phyloP scores from a whole-genome alignment of 1,139 yeast genomes.

The Zygosaccharomyces pseudobailii region DNA sequence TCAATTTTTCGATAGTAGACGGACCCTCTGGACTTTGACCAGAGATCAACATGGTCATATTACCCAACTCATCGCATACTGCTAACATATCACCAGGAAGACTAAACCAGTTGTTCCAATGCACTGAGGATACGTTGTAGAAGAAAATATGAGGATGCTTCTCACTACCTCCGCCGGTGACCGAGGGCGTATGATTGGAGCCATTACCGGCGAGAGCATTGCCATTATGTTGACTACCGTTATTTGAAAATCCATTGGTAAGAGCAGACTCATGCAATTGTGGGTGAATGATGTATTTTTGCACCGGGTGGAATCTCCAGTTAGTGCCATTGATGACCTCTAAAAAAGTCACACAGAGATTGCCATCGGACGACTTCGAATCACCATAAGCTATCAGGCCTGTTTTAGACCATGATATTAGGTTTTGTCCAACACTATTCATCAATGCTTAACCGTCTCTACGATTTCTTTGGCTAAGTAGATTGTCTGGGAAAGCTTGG shows the following conservation, averaged over 20 bases:
- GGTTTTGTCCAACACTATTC: constrained; percentile 12
- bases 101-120: constrained; percentile 36
- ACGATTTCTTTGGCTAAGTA: background rate
- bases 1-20: constrained; percentile 32
- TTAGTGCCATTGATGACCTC: constrained; percentile 35
- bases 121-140: constrained; percentile 28
- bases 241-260: background rate
- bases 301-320: constrained; percentile 35
- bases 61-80: constrained; percentile 35
- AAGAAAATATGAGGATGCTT: constrained; percentile 23
- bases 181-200: constrained; percentile 8
- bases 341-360: constrained; percentile 32
- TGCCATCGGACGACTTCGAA: constrained; percentile 27
- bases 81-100: constrained; percentile 35
- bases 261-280: constrained; percentile 26
- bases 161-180: constrained; percentile 9
- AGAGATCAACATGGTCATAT: constrained; percentile 33
- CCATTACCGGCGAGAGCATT: constrained; percentile 8
- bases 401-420: constrained; percentile 34
- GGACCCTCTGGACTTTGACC: constrained; percentile 35
- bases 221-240: background rate
- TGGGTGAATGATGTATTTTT: constrained; percentile 31
- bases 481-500: background rate
- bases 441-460: constrained; percentile 4
- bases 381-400: constrained; percentile 36